Base-by-base conservation (phyloP, 495 filamentous ascomycete genomes). In the Aspergillus haitiensis region DNA sequence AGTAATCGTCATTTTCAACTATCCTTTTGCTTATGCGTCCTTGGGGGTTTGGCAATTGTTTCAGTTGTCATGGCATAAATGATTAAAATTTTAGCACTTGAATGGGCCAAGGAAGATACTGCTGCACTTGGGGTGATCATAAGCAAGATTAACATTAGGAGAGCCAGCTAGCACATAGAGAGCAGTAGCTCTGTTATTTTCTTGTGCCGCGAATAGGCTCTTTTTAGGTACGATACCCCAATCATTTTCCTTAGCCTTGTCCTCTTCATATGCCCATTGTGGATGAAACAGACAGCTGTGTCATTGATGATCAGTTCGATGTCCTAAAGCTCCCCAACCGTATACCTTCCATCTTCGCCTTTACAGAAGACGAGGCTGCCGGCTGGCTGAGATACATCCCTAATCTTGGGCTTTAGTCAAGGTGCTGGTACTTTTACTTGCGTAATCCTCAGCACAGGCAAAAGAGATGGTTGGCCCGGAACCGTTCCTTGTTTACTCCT, bases 131-230 rank as follows among this genome's bases (percentile, higher is more conserved):
- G 80, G 82, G 82, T 7, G 77, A 82, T 63, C 75, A 77, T 11
- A 62, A 64, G 15, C 70, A 73, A 2, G n/a, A n/a, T n/a, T 78
- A 4, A 73, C 81, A 33, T 79, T 80, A 60, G 82, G 81, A 3
- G 74, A 80, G 49, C 81, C 78, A 12, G 83, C 84, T 7, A 82
- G 84, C n/a, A 84, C 74, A 18, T 82, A 82, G 31, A 77, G 73
- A 35, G 79, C 83, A 0, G 71, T 84, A 9, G 81, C 79, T 13
- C 67, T 83, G 67, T 70, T 79, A 5, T 78, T 80, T 36, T 72
- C 70, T 0, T 57, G 58, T 6, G 64, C 63, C 10, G 72, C 70
- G 1, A 63, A 64, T 12, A 69, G 70, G 12, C 66, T 75, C 45
- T 75, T 75, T 62, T 65, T 67, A 15, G 66, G 62, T 8, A 69